Percentiles rank a stretch among this genome's conserved stretches.
Evolutionary conservation across 352 stramenopile species (phyloP).

Genomic region (Phytophthora multivora): DNA sequence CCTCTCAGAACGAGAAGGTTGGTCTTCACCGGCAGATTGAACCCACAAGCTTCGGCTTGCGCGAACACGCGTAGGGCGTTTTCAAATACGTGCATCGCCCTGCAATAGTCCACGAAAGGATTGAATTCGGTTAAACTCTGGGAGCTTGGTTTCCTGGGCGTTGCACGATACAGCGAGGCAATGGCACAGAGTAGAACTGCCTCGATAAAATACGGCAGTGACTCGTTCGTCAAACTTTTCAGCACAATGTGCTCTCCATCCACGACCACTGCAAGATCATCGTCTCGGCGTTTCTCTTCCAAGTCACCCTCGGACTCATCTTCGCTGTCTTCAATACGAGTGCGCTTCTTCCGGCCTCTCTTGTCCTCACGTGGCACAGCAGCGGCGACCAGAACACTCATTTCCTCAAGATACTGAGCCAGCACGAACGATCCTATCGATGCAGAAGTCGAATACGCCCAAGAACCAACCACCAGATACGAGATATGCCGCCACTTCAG

Average conservation of each 20-base stretch:
- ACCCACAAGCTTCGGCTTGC: conserved; percentile 51
- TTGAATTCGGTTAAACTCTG: conserved; percentile 18
- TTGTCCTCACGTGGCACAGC: conserved; percentile 14
- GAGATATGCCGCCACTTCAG: conserved; percentile 55
- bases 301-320: conserved; percentile 37
- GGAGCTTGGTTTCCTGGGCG: conserved; percentile 28
- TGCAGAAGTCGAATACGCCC: conserved; percentile 43
- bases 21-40: conserved; percentile 58
- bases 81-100: conserved; percentile 42
- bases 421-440: conserved; percentile 37
- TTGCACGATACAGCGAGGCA: conserved; percentile 49
- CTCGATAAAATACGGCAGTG: conserved; percentile 67
- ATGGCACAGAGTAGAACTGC: conserved; percentile 54
- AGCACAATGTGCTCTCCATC: conserved; percentile 68
- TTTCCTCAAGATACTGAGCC: conserved; percentile 54
- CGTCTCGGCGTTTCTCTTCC: conserved; percentile 31
- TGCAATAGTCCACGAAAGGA: conserved; percentile 52
- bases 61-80: conserved; percentile 55
- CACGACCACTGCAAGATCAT: conserved; percentile 33
- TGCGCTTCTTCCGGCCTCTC: conserved; percentile 8
- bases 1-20: conserved; percentile 53
- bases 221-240: conserved; percentile 68
- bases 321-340: conserved; percentile 17
- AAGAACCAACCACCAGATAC: conserved; percentile 65
- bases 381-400: conserved; percentile 45